Conservation (phyloP, 1,284 basidiomycete species). For the Paramarasmius palmivorus region DNA sequence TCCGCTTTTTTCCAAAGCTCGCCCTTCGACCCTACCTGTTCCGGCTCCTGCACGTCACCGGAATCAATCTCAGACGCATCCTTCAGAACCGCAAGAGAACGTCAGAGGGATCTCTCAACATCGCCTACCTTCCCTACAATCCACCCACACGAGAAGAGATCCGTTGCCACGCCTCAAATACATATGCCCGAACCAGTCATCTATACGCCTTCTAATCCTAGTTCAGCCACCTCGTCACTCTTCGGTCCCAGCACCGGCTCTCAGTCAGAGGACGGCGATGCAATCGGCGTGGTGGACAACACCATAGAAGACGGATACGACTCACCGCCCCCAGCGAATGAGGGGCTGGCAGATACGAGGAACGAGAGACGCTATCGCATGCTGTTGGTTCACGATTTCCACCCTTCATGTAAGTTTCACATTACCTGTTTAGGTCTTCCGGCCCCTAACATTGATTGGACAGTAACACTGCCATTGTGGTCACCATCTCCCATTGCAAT, state of each 20-base stretch:
- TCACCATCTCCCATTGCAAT: slow-evolving; percentile 57
- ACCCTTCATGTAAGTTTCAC: slow-evolving; percentile 57
- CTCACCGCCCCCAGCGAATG: slow-evolving; percentile 47
- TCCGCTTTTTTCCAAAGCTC: not conserved
- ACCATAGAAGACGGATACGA: slow-evolving; percentile 34
- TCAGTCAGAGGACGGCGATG: slow-evolving; percentile 20
- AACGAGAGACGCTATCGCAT: slow-evolving; percentile 66
- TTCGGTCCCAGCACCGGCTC: slow-evolving; percentile 27
- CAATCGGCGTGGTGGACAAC: slow-evolving; percentile 8
- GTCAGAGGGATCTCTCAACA: not conserved
- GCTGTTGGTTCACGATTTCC: slow-evolving; percentile 63
- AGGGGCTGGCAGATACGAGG: slow-evolving; percentile 40
- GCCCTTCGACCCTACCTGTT: not conserved
- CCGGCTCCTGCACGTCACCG: not conserved
- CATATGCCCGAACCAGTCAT: slow-evolving; percentile 29
- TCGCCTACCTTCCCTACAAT: not conserved
- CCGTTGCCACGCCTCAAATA: slow-evolving; percentile 15
- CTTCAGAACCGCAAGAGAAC: not conserved
- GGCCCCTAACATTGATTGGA: slow-evolving; percentile 5
- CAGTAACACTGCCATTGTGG: slow-evolving; percentile 76
- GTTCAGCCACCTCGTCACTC: slow-evolving; percentile 27
- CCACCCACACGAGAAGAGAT: slow-evolving; percentile 12
- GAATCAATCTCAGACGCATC: slow-evolving; percentile 3
- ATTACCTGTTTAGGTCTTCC: not conserved
- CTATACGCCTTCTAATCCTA: slow-evolving; percentile 28